Conservation (phyloP, 164 flowering plant species). For the Stephania cephalantha region DNA sequence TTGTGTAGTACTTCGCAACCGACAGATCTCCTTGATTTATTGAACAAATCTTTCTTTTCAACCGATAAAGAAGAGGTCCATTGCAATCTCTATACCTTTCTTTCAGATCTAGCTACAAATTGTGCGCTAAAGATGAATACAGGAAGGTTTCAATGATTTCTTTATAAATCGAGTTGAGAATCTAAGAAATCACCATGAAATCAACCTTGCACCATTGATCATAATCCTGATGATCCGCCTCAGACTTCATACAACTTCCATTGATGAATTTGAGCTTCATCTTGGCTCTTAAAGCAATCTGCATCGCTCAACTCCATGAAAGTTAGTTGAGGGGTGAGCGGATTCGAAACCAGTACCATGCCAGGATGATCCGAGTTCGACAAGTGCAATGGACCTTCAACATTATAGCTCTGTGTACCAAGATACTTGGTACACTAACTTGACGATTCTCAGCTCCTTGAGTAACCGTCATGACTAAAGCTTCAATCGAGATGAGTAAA, state of each 20-base stretch:
- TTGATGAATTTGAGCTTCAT: background rate
- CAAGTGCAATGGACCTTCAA: too few species aligned
- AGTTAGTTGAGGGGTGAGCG: background rate
- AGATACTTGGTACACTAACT: too few species aligned
- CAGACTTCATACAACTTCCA: background rate
- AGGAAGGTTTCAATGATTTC: background rate
- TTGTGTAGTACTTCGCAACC: background rate
- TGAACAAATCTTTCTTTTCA: background rate
- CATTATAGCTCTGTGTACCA: too few species aligned
- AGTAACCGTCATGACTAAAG: too few species aligned
- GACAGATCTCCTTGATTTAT: background rate
- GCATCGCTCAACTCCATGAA: background rate
- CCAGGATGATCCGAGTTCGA: too few species aligned
- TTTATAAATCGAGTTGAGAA: background rate
- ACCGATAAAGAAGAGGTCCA: background rate
- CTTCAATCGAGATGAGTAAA: too few species aligned
- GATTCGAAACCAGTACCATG: too few species aligned
- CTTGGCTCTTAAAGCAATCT: background rate
- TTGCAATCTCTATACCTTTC: background rate
- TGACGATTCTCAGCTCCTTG: too few species aligned
- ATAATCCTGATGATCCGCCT: background rate
- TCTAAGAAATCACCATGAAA: background rate
- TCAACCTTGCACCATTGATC: background rate
- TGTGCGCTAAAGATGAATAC: background rate
- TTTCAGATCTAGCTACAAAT: background rate